Evolutionary conservation across 1,284 basidiomycete genomes (phyloP).

Genomic region (Pterula multifida): DNA sequence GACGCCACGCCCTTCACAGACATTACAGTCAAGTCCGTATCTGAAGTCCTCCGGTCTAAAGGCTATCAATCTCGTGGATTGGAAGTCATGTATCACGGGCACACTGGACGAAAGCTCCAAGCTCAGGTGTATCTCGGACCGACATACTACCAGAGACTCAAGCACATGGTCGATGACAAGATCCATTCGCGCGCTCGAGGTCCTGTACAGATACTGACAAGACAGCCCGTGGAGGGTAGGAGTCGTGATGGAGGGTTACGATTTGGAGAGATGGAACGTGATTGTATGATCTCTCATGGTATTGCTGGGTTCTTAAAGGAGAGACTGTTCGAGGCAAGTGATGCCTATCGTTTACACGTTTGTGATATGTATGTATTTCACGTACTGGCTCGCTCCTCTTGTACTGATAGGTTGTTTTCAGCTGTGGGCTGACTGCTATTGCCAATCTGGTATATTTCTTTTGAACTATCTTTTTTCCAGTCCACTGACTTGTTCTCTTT

Average conservation of each 20-base stretch:
- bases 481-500: constrained; percentile 7
- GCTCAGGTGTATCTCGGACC: constrained; percentile 98
- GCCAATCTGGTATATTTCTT: constrained; percentile 67
- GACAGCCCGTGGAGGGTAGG: constrained; percentile 99
- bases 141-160: constrained; percentile 97
- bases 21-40: constrained; percentile 93
- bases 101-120: constrained; percentile 93
- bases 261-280: constrained; percentile 99
- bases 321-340: constrained; percentile 86
- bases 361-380: constrained; percentile 80
- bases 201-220: constrained; percentile 93
- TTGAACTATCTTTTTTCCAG: neutral
- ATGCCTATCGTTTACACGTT: constrained; percentile 92
- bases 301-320: constrained; percentile 97
- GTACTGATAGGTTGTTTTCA: constrained; percentile 20
- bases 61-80: constrained; percentile 95
- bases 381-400: constrained; percentile 4
- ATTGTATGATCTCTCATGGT: constrained; percentile 99
- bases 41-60: constrained; percentile 66
- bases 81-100: constrained; percentile 98
- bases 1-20: constrained; percentile 99
- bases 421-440: constrained; percentile 89
- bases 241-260: constrained; percentile 97
- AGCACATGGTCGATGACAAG: constrained; percentile 99
- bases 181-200: constrained; percentile 97